Evolutionary conservation across 2,329 filamentous ascomycete genomes (phyloP), one percentile per base, ranked within the genome.

Genomic region (Hyphodiscus sp.): DNA sequence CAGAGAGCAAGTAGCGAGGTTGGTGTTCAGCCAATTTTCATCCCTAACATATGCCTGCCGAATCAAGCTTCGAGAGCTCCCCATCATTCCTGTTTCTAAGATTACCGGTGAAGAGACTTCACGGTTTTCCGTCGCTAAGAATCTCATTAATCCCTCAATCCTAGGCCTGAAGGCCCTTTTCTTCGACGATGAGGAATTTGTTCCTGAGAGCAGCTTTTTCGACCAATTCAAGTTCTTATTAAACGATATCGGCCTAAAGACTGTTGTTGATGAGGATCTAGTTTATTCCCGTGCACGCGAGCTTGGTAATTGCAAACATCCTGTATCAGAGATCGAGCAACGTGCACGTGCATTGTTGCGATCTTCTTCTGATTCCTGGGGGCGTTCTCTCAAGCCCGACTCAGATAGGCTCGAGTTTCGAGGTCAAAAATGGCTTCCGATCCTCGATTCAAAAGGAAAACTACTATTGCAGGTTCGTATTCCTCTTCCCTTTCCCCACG

Each of bases 161-260:
- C 5, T 45, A 1, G 45, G 51, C 5, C 45, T 67, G 3, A 51
- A 20, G 13, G 23, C 38, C 1, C 49, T 65, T 15, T 68, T 56
- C 52, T 68, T 68, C 20, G 48, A 47, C 8, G 58, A 66, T 5
- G 67, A 69, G 50, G 53, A 59, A 51, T 50, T 63, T 20, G 20
- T 58, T 26, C 66, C 67, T 38, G 33, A 51, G 4, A 41, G 23
- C 16, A 33, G 42, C 1, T 63, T 65, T 45, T 58, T 59, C 18
- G 11, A 20, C 15, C 26, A 57, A 10, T 63, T 60, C 19, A 48
- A 47, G 7, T 29, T 20, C 9, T 56, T 52, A 9, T 58, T 68
- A 41, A 56, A 44, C 20, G 45, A 13, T 3, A 59, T 56, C 47
- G 62, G 63, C 2, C 45, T 66, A n/a, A 62, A 62, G 43, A 50